Evolutionary conservation across 345 rosid genomes (phyloP).

Genomic region (Sisymbrium irio): DNA sequence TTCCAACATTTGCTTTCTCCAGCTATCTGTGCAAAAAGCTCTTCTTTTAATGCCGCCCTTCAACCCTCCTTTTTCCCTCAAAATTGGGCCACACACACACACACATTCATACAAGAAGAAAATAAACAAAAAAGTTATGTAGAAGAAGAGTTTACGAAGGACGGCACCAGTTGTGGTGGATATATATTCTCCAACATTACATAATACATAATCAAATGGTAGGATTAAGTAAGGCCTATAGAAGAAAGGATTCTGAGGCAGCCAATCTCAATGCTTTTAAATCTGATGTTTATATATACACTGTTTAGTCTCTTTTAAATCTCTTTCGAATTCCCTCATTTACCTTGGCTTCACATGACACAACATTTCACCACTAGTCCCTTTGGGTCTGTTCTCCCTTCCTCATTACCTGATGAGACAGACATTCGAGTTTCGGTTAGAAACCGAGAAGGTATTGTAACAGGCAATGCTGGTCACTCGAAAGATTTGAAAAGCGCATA

Average conservation of each 20-base stretch:
- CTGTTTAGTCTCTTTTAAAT: not conserved
- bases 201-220: slow-evolving; percentile 13
- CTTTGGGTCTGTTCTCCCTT: slow-evolving; percentile 78
- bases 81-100: not conserved
- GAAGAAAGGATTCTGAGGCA: not conserved
- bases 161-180: slow-evolving; percentile 3
- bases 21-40: not conserved
- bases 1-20: slow-evolving; percentile 4
- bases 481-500: not conserved
- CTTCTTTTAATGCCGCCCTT: not conserved
- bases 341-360: slow-evolving; percentile 46
- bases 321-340: slow-evolving; percentile 7
- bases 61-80: not conserved
- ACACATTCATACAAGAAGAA: not conserved
- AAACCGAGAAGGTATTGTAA: not conserved
- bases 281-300: slow-evolving; percentile 18
- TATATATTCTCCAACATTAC: slow-evolving; percentile 22
- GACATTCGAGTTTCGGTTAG: not conserved
- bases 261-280: slow-evolving; percentile 1
- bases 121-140: not conserved
- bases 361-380: slow-evolving; percentile 71
- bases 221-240: not conserved
- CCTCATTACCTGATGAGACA: slow-evolving; percentile 66
- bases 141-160: not conserved
- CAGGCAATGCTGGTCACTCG: not conserved